Base-by-base conservation (phyloP, 2,329 filamentous ascomycete genomes). In the Fusarium bulbicola region DNA sequence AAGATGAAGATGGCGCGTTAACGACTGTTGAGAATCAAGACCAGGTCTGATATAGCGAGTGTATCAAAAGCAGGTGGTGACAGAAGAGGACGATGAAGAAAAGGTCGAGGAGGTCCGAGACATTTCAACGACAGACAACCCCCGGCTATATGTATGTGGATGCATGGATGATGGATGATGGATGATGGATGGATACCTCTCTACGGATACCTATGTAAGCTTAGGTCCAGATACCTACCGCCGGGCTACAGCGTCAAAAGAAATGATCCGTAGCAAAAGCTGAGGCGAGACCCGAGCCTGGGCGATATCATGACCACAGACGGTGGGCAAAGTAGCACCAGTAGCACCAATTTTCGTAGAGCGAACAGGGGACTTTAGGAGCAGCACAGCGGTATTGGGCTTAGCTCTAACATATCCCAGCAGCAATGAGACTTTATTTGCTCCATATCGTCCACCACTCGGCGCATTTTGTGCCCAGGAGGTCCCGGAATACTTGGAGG, bases 221-320 rank as follows among this genome's bases (percentile, higher is more conserved):
- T 8, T 21, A 34, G 16, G 24, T 43, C 63, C 57, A 68, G 63
- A 24, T 57, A 45, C 47, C 46, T 63, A 68, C 56, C 45, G 28
- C 49, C 40, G 67, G 21, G 54, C 53, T 70, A 67, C 49, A 69
- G 59, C 63, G 32, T 64, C 61, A 60, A 68, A 58, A 76, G 75
- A 77, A 77, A 77, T 76, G 75, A 76, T 68, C 69, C 63, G 37
- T 43, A 72, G 53, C 52, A 45, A 62, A 54, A 65, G 42, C 36
- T 66, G 64, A 67, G 66, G 72, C 74, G 65, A 77, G 75, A 76
- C 74, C 75, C 74, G 74, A 68, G 72, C 63, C 72, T 77, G 72
- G 72, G 70, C 68, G 65, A 75, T 77, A 77, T 77, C 75, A 77
- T 54, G 67, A 70, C 71, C 60, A 73, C 62, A 53, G 59, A 71